Evolutionary conservation across 352 stramenopile species (phyloP).

Genomic region (Globisporangium carolinianum): DNA sequence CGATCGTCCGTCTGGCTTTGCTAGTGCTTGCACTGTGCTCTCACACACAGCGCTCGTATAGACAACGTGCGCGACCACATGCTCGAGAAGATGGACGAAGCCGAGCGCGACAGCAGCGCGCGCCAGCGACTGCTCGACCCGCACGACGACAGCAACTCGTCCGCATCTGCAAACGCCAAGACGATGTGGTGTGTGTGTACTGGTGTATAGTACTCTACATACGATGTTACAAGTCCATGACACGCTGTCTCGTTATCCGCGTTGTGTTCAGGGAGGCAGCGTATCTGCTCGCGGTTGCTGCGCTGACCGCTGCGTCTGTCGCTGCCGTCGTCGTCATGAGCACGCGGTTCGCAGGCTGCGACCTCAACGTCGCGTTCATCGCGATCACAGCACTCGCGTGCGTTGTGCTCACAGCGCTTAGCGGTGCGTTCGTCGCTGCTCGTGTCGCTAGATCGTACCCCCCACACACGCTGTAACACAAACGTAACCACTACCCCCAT

Average conservation of each 20-base stretch:
- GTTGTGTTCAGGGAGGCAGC: conserved; percentile 31
- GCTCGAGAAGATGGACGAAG: conserved; percentile 59
- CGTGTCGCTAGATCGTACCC: too few species aligned
- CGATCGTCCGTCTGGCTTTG: too few species aligned
- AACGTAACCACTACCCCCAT: too few species aligned
- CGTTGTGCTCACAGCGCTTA: conserved; percentile 40
- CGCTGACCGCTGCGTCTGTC: conserved; percentile 25
- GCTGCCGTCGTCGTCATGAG: conserved; percentile 47
- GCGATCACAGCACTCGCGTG: conserved; percentile 41
- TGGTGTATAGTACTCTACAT: not conserved
- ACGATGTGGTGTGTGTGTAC: conserved; percentile 15
- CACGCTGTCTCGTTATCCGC: too few species aligned
- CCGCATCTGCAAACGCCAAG: conserved; percentile 12
- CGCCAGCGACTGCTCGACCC: conserved; percentile 39
- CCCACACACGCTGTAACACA: too few species aligned
- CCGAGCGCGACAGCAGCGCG: conserved; percentile 44
- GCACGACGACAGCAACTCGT: conserved; percentile 15
- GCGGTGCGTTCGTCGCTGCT: conserved; percentile 21
- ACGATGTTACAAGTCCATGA: too few species aligned
- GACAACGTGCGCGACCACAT: conserved; percentile 64
- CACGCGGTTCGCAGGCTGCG: conserved; percentile 36
- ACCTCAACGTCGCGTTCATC: conserved; percentile 56
- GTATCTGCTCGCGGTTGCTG: conserved; percentile 42
- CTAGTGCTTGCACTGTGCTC: too few species aligned
- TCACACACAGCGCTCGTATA: conserved; percentile 8